Conservation (phyloP, 306 rosid genomes). For the Hippophae tibetana region DNA sequence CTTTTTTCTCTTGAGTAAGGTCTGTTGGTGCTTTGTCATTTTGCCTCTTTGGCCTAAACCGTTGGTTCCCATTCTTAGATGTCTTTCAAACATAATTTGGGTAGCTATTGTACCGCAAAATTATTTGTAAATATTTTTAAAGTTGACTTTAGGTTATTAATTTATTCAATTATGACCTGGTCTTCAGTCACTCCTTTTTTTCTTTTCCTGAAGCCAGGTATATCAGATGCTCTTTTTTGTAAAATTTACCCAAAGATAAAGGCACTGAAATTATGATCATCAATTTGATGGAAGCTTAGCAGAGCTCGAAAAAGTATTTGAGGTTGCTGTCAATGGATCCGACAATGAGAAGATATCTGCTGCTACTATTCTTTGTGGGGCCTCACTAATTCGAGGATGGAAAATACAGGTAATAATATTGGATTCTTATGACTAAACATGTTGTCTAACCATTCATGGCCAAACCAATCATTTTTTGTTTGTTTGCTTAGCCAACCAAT, state of each 20-base stretch:
- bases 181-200: conserved; percentile 63
- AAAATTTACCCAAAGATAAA: conserved; percentile 66
- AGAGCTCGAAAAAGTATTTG: conserved; percentile 85
- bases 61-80: not conserved
- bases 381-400: conserved; percentile 89
- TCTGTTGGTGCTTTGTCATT: not conserved
- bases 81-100: not conserved
- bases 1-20: not conserved
- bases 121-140: conserved; percentile 14
- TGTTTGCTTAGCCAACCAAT: not conserved
- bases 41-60: conserved; percentile 2
- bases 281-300: conserved; percentile 99
- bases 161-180: conserved; percentile 38
- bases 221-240: conserved; percentile 90
- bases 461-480: not conserved
- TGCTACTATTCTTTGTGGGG: conserved; percentile 88
- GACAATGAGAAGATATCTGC: conserved; percentile 87
- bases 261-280: conserved; percentile 98
- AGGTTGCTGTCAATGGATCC: conserved; percentile 76
- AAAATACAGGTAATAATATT: conserved; percentile 54
- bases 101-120: conserved; percentile 2
- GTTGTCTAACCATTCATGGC: not conserved
- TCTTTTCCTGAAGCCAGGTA: conserved; percentile 80
- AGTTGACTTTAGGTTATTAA: conserved; percentile 28
- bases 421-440: too few relatives aligned